These are phyloP conservation scores for Fusarium compactum DNA, from an alignment of 2,329 filamentous ascomycete species.

Conservation along the genomic window DNA sequence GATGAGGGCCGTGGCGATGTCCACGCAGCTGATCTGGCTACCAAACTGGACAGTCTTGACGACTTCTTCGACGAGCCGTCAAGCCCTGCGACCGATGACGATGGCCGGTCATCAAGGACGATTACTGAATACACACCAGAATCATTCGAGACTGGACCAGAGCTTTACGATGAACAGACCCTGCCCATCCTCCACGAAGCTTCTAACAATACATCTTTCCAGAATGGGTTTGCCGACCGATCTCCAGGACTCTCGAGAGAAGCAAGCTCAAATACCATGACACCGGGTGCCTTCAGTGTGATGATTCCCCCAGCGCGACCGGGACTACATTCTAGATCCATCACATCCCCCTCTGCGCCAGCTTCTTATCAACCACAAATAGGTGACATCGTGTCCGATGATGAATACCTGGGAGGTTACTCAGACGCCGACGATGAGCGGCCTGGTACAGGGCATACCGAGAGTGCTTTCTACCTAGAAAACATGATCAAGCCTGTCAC, in stretches of 20 bases:
- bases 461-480: constrained; percentile 68
- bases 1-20: constrained; percentile 80
- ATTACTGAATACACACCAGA: constrained; percentile 74
- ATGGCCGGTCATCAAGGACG: constrained; percentile 71
- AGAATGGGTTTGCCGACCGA: constrained; percentile 87
- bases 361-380: constrained; percentile 66
- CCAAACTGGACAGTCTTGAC: constrained; percentile 81
- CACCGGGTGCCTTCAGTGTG: constrained; percentile 68
- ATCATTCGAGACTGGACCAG: constrained; percentile 78
- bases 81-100: constrained; percentile 68
- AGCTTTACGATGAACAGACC: constrained; percentile 93
- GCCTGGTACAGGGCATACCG: constrained; percentile 54
- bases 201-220: constrained; percentile 82
- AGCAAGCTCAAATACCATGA: constrained; percentile 71
- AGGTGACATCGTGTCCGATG: constrained; percentile 77
- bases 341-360: constrained; percentile 81
- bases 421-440: constrained; percentile 80
- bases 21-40: constrained; percentile 80
- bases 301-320: constrained; percentile 64
- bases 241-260: constrained; percentile 71
- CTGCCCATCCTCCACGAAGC: constrained; percentile 90
- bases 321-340: constrained; percentile 80
- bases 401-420: constrained; percentile 79
- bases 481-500: constrained; percentile 71
- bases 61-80: constrained; percentile 83